Percentiles rank a stretch among this genome's conserved stretches.
Conservation (phyloP, 345 rosid species). For the Anastatica hierochuntica region DNA sequence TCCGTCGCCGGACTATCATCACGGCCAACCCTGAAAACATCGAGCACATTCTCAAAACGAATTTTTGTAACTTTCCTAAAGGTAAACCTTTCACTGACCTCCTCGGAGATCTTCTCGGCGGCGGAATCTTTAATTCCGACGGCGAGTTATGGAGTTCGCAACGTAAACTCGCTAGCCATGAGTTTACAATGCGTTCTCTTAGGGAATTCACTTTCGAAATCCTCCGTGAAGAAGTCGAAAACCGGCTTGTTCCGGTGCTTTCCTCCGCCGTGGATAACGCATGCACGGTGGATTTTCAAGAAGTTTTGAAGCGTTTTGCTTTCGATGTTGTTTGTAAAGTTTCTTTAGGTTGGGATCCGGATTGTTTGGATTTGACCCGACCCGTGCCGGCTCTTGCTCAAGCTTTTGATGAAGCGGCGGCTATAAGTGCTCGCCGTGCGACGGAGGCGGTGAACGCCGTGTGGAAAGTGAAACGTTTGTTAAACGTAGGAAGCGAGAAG, state of each 20-base stretch:
- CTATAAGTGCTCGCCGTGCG: constrained; percentile 48
- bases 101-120: constrained; percentile 72
- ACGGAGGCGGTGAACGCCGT: constrained; percentile 35
- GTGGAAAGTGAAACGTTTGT: constrained; percentile 55
- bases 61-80: constrained; percentile 79
- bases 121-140: constrained; percentile 71
- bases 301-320: constrained; percentile 45
- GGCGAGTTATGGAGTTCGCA: constrained; percentile 62
- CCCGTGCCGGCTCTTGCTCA: constrained; percentile 32
- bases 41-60: too few species aligned
- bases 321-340: constrained; percentile 45
- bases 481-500: constrained; percentile 53
- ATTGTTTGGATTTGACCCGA: constrained; percentile 37
- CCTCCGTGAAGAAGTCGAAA: constrained; percentile 42
- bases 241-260: constrained; percentile 43
- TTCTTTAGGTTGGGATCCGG: constrained; percentile 45
- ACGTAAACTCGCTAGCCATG: constrained; percentile 69
- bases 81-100: constrained; percentile 68
- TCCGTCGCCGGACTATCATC: constrained; percentile 48
- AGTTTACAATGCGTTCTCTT: constrained; percentile 50
- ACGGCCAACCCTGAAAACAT: constrained; percentile 66
- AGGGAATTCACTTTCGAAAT: constrained; percentile 44
- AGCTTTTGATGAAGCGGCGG: constrained; percentile 50
- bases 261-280: constrained; percentile 20
- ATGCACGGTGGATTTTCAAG: constrained; percentile 48